These are phyloP conservation scores for Strobilomyces dryophilus DNA, from an alignment of 768 basidiomycete genomes.

Conservation along the genomic window DNA sequence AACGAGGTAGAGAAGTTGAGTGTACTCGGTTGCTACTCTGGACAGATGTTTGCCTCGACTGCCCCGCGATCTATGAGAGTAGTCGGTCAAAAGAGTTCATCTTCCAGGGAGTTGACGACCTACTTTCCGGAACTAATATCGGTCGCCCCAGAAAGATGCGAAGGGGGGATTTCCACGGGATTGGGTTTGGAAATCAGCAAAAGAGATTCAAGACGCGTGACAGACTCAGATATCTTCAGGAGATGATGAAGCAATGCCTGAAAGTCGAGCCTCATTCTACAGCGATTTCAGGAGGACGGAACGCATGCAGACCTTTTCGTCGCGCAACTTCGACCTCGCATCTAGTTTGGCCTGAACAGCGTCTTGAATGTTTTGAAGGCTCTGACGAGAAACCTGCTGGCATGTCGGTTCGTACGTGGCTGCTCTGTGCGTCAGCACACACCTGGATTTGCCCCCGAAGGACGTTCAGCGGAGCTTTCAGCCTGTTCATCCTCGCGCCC, in stretches of 20 bases:
- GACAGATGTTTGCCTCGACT: constrained; percentile 76
- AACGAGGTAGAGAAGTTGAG: constrained; percentile 85
- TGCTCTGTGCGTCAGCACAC: constrained; percentile 26
- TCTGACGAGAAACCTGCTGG: constrained; percentile 50
- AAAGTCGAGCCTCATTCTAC: constrained; percentile 1
- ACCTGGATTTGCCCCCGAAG: constrained; percentile 69
- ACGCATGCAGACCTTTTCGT: constrained; percentile 61
- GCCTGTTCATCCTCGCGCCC: constrained; percentile 59
- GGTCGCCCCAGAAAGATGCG: constrained; percentile 24
- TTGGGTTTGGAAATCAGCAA: constrained; percentile 58
- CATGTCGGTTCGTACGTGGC: background rate
- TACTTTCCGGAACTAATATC: constrained; percentile 37
- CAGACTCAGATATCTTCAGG: constrained; percentile 89
- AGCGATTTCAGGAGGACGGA: background rate
- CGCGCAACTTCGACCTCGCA: constrained; percentile 70
- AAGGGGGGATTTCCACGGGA: constrained; percentile 29
- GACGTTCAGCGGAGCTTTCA: constrained; percentile 63
- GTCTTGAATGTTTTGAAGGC: constrained; percentile 63
- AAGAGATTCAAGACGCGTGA: constrained; percentile 83
- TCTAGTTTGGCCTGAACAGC: constrained; percentile 76
- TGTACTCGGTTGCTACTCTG: constrained; percentile 87
- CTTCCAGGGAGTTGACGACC: background rate
- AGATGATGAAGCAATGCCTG: constrained; percentile 83
- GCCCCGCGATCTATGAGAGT: constrained; percentile 44
- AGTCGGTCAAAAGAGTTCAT: constrained; percentile 3